Percentiles rank a stretch among this genome's conserved stretches.
Evolutionary conservation across 768 basidiomycete genomes (phyloP).

Genomic region (Calocera cornea): DNA sequence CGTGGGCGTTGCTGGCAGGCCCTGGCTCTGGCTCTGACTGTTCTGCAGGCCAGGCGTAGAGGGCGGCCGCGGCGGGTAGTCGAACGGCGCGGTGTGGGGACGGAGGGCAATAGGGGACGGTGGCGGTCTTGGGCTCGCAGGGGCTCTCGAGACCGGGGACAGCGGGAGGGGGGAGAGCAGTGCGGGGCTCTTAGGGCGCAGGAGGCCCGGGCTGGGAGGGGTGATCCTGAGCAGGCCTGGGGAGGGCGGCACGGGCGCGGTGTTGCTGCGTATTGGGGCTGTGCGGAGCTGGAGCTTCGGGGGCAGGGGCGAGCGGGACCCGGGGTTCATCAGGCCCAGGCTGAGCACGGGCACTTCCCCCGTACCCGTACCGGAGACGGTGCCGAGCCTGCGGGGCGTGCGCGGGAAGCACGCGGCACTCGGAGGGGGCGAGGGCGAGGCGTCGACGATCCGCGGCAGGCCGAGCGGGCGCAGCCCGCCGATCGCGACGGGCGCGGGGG

Average conservation of each 20-base stretch:
- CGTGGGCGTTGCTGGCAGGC: constrained; percentile 2
- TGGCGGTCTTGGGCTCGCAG: constrained; percentile 34
- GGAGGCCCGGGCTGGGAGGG: constrained; percentile 19
- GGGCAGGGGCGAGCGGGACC: constrained; percentile 24
- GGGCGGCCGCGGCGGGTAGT: constrained; percentile 42
- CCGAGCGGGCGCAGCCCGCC: constrained; percentile 28
- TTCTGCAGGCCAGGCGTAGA: constrained; percentile 18
- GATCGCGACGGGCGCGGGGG: constrained; percentile 38
- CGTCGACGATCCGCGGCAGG: constrained; percentile 26
- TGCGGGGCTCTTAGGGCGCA: constrained; percentile 43
- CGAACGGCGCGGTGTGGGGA: constrained; percentile 25
- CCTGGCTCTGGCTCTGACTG: constrained; percentile 5
- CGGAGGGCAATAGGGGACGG: constrained; percentile 29
- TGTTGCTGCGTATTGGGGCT: constrained; percentile 9
- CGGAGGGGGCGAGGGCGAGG: constrained; percentile 52
- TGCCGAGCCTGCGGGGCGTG: constrained; percentile 4
- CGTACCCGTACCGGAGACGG: background rate
- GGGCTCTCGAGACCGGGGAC: constrained; percentile 14
- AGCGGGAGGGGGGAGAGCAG: constrained; percentile 33
- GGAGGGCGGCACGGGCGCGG: constrained; percentile 15
- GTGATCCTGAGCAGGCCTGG: constrained; percentile 15
- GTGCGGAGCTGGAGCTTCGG: constrained; percentile 52
- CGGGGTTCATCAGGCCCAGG: constrained; percentile 3
- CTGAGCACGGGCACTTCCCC: background rate
- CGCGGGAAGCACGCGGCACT: constrained; percentile 8